Base-by-base conservation (phyloP, 352 stramenopile genomes). In the Phytophthora pini region DNA sequence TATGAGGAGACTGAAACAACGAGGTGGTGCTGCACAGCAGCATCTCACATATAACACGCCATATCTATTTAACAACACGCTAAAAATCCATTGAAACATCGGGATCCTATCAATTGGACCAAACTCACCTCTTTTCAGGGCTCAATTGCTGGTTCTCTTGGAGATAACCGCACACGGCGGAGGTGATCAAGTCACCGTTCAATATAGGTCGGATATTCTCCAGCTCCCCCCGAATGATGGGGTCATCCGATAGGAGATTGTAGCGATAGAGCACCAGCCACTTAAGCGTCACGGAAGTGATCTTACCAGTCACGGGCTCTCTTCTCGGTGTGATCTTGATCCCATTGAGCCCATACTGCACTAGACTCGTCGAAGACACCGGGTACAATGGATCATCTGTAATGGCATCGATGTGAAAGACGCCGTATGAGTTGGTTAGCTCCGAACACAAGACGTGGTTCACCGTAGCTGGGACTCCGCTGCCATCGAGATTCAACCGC, bases 201-300 rank as follows among this genome's bases (percentile, higher is more conserved):
- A 75, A 22, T 44, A 75, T 64, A 1, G 74, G 64, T 15, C 71
- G 68, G 38, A 72, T 59, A 7, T 58, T 59, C 9, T 62, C 47
- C 27, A 80, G 17, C 26, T 73, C 61, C 24, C 66, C 24, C 27
- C 40, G 39, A 24, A 73, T 49, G 13, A 36, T 49, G 4, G 60
- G 56, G 8, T 77, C 61, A n/a, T 68, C 41, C 12, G 75, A 65
- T 36, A 78, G 20, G 15, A 72, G 26, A 13, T 72, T 77, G 56
- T 80, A 80, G 34, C 65, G 65, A 22, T 78, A 78, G 0, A 77
- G 32, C 3, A 74, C 58, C 10, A 75, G 15, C 56, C 70, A 74
- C 17, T 63, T 58, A 36, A 79, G 55, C 7, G 55, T 72, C 24
- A 83, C 51, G 8, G 56, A 62, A 11, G 62, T 7, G 6, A 41